phyloP scores from a whole-genome alignment of 495 filamentous ascomycete genomes.

The Trichocladium antarcticum region DNA sequence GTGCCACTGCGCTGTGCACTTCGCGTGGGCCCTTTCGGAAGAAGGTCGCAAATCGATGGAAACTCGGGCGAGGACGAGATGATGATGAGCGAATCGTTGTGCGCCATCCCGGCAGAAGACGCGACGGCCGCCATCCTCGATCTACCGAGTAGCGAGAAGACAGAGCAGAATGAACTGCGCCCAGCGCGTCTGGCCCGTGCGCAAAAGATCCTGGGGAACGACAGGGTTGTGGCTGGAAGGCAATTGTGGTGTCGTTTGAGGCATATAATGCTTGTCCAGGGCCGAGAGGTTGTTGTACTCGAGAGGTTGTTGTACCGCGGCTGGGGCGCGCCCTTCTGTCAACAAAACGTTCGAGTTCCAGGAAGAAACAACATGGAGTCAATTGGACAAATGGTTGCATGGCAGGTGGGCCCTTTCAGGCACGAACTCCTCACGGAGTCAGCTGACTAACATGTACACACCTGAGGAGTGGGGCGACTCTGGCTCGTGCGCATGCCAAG shows the following conservation, averaged over 20 bases:
- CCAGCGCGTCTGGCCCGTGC: constrained; percentile 28
- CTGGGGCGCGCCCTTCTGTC: no score
- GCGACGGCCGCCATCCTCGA: constrained; percentile 32
- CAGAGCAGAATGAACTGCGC: constrained; percentile 23
- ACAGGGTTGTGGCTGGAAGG: constrained; percentile 1
- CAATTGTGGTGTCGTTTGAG: not conserved
- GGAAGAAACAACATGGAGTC: not conserved
- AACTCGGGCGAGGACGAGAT: constrained; percentile 40
- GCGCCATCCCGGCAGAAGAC: constrained; percentile 25
- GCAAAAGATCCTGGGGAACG: not conserved
- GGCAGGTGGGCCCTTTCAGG: not conserved
- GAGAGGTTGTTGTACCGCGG: not conserved
- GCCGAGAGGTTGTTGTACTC: no score
- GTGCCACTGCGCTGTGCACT: constrained; percentile 25
- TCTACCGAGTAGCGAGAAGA: constrained; percentile 9
- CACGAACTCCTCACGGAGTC: constrained; percentile 19
- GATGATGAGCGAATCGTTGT: constrained; percentile 20
- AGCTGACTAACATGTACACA: constrained; percentile 13
- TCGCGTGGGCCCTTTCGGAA: constrained; percentile 24
- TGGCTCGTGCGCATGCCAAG: constrained; percentile 19
- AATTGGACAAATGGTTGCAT: not conserved
- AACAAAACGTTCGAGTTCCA: not conserved
- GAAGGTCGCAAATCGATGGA: constrained; percentile 33
- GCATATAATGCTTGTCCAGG: no score
- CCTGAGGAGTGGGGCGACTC: constrained; percentile 2